Conservation (phyloP, 2,329 filamentous ascomycete genomes). For the Alternaria sp. region DNA sequence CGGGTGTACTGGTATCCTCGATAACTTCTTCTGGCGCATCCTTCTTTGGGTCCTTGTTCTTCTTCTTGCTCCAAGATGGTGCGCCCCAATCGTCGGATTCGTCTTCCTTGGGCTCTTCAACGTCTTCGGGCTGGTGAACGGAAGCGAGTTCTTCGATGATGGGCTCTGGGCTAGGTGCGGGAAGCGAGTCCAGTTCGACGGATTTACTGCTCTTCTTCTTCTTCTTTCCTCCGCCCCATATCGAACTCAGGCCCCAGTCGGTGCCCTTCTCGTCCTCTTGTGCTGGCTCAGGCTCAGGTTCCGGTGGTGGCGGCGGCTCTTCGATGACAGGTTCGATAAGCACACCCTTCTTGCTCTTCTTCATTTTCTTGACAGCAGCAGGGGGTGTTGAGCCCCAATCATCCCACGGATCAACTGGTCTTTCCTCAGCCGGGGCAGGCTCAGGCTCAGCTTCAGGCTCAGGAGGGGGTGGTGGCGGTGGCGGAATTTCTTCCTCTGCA, state of each 20-base stretch:
- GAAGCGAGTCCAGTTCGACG: conserved; percentile 43
- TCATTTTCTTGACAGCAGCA: conserved; percentile 31
- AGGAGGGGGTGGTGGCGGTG: conserved; percentile 42
- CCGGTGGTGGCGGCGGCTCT: conserved; percentile 27
- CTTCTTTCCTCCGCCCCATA: conserved; percentile 54
- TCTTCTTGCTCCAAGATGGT: conserved; percentile 63
- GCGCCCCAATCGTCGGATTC: conserved; percentile 63
- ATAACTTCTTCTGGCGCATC: conserved; percentile 49
- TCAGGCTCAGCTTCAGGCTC: conserved; percentile 41
- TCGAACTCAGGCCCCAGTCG: conserved; percentile 46
- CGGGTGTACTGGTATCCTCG: conserved; percentile 49
- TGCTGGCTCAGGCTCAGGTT: conserved; percentile 35
- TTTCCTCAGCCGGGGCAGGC: conserved; percentile 31
- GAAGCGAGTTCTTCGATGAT: conserved; percentile 35
- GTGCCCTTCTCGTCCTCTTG: conserved; percentile 41
- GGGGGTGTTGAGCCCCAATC: conserved; percentile 29
- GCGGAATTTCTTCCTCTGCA: conserved; percentile 30
- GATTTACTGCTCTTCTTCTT: conserved; percentile 54
- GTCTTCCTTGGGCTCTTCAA: conserved; percentile 59
- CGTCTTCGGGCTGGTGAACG: conserved; percentile 54
- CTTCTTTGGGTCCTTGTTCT: conserved; percentile 47
- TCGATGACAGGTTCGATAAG: conserved; percentile 43
- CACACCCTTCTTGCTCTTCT: conserved; percentile 44
- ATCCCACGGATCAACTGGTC: conserved; percentile 33
- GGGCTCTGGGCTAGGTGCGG: conserved; percentile 34